Evolutionary conservation across 306 rosid genomes (phyloP).

Genomic region (Pachyrhizus erosus): DNA sequence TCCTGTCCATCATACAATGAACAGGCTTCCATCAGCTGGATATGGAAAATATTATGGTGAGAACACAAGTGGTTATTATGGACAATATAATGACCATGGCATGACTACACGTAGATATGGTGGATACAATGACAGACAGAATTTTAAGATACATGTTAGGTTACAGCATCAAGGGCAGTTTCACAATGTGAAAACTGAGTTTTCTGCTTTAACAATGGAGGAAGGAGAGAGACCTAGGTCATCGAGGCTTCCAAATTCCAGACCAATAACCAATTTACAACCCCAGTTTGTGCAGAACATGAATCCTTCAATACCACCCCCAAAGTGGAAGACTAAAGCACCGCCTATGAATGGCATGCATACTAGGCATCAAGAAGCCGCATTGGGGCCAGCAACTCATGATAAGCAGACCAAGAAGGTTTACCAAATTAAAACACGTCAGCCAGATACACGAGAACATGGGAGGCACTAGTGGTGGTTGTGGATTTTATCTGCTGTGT

Average conservation of each 20-base stretch:
- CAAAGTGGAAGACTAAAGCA: conserved; percentile 68
- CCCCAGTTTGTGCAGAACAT: conserved; percentile 48
- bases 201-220: conserved; percentile 50
- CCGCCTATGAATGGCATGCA: conserved; percentile 49
- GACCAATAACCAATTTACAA: conserved; percentile 48
- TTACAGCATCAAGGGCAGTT: conserved; percentile 49
- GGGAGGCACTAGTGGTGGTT: conserved; percentile 47
- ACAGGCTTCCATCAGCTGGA: conserved; percentile 63
- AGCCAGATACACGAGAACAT: conserved; percentile 47
- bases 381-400: conserved; percentile 42
- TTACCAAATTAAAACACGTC: conserved; percentile 65
- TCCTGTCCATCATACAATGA: conserved; percentile 44
- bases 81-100: conserved; percentile 53
- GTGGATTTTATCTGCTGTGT: conserved; percentile 34
- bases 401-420: conserved; percentile 63
- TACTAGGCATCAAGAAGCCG: conserved; percentile 60
- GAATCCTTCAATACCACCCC: conserved; percentile 65
- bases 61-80: conserved; percentile 52
- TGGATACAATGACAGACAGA: conserved; percentile 56
- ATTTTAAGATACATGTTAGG: conserved; percentile 52
- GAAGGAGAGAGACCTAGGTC: conserved; percentile 47
- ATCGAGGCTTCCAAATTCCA: conserved; percentile 42
- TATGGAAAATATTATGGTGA: conserved; percentile 58
- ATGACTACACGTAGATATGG: conserved; percentile 59
- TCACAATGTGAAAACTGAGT: conserved; percentile 43